Percentiles rank a stretch among this genome's conserved stretches.
Conservation (phyloP, 352 stramenopile genomes). For the Globisporangium middletonii region DNA sequence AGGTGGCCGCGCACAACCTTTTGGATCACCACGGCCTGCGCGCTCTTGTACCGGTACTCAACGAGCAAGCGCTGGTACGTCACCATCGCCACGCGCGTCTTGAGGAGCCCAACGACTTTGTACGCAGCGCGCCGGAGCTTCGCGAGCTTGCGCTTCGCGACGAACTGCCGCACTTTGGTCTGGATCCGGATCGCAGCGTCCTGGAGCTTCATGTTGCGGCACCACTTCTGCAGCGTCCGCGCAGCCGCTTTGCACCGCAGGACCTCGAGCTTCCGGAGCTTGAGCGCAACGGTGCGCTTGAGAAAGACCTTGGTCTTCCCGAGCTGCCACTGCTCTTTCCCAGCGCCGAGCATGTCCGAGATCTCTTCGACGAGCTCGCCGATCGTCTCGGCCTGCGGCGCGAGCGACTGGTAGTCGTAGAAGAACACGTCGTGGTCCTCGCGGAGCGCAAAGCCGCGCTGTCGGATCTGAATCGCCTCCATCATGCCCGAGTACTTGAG, state of each 20-base stretch:
- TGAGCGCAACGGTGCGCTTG: constrained; percentile 72
- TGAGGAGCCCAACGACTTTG: constrained; percentile 48
- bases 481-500: constrained; percentile 91
- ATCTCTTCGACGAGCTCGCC: constrained; percentile 80
- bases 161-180: constrained; percentile 60
- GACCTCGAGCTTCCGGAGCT: constrained; percentile 76
- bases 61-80: constrained; percentile 49
- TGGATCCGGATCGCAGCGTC: constrained; percentile 67
- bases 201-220: constrained; percentile 55
- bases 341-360: constrained; percentile 76
- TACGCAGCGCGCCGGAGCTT: constrained; percentile 56
- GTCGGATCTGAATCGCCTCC: constrained; percentile 88
- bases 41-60: constrained; percentile 43
- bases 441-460: constrained; percentile 80
- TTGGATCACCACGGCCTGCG: constrained; percentile 65
- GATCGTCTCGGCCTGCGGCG: constrained; percentile 80
- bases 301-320: constrained; percentile 88
- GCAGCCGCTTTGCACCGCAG: constrained; percentile 81
- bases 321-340: constrained; percentile 87
- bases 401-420: constrained; percentile 86
- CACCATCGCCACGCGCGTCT: constrained; percentile 53
- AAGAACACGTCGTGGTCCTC: constrained; percentile 90
- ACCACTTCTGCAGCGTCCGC: constrained; percentile 78
- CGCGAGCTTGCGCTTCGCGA: constrained; percentile 46
- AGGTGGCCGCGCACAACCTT: constrained; percentile 67